A percentile compares a stretch with the other conserved stretches of the same genome.
phyloP scores from a whole-genome alignment of 73 alveolate genomes.

The Tetrahymena elliotti region DNA sequence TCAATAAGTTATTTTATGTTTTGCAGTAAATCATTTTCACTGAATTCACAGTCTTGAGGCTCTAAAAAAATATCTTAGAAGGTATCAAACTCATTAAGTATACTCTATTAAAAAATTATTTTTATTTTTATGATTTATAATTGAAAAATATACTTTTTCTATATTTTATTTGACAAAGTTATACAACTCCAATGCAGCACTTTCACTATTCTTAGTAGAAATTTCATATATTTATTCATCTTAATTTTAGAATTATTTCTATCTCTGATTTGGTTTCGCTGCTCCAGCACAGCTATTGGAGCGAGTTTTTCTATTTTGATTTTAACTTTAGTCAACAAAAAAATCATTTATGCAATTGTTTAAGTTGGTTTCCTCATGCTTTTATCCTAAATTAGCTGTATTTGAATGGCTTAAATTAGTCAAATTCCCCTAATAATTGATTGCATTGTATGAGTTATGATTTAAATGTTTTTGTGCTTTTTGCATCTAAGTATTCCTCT shows the following conservation, averaged over 20 bases:
- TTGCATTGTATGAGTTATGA: not conserved
- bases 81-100: not conserved
- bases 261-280: not conserved
- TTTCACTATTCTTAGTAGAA: not conserved
- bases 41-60: not conserved
- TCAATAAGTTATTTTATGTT: not conserved
- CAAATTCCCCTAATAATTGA: not conserved
- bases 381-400: not conserved
- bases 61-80: not conserved
- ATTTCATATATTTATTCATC: not conserved
- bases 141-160: not conserved
- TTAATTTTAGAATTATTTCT: not conserved
- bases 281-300: not conserved
- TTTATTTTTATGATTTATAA: not conserved
- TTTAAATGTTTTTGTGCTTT: not conserved
- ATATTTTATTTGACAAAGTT: not conserved
- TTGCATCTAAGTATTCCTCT: not conserved
- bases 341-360: not conserved
- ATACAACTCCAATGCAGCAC: not conserved
- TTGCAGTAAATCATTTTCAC: not conserved
- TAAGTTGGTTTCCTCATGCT: not conserved
- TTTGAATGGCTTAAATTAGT: not conserved
- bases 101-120: not conserved
- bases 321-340: not conserved
- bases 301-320: not conserved